A percentile compares a stretch with the other conserved stretches of the same genome.
Evolutionary conservation across 1,139 yeast genomes (phyloP).

Genomic region (Magnusiomyces fungicola): DNA sequence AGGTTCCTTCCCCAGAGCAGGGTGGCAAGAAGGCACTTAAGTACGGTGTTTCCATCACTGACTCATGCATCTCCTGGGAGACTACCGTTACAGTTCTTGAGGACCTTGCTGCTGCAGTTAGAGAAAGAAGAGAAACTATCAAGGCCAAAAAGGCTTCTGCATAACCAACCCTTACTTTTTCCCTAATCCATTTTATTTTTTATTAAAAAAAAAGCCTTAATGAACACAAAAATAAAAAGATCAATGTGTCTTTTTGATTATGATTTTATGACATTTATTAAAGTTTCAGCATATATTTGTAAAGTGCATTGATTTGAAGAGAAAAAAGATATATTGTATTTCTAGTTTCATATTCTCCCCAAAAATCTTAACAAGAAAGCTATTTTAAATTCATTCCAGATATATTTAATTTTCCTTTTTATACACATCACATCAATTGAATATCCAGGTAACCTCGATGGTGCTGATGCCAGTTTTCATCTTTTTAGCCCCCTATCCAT

Average conservation of each 20-base stretch:
- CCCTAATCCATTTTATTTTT: too few species aligned
- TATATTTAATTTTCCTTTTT: background rate
- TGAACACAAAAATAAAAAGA: background rate
- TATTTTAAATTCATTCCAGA: too few species aligned
- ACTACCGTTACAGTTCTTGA: constrained; percentile 74
- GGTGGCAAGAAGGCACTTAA: constrained; percentile 63
- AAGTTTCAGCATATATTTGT: background rate
- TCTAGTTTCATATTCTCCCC: background rate
- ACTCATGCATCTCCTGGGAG: constrained; percentile 93
- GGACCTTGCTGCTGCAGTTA: constrained; percentile 74
- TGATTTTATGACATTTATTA: background rate
- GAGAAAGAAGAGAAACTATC: constrained; percentile 51
- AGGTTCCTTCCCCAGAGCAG: constrained; percentile 52
- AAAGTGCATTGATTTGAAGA: background rate
- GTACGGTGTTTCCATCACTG: constrained; percentile 95
- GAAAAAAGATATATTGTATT: background rate
- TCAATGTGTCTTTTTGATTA: background rate
- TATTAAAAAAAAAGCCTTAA: background rate
- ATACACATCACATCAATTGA: background rate
- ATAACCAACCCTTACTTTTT: too few species aligned
- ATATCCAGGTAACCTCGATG: too few species aligned
- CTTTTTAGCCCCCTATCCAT: too few species aligned
- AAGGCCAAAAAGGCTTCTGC: constrained; percentile 9
- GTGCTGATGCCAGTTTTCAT: too few species aligned
- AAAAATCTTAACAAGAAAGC: background rate